Evolutionary conservation across 129 eudicot genomes (phyloP), one percentile per base, ranked within the genome.

Genomic region (Gnaphalium uliginosum): DNA sequence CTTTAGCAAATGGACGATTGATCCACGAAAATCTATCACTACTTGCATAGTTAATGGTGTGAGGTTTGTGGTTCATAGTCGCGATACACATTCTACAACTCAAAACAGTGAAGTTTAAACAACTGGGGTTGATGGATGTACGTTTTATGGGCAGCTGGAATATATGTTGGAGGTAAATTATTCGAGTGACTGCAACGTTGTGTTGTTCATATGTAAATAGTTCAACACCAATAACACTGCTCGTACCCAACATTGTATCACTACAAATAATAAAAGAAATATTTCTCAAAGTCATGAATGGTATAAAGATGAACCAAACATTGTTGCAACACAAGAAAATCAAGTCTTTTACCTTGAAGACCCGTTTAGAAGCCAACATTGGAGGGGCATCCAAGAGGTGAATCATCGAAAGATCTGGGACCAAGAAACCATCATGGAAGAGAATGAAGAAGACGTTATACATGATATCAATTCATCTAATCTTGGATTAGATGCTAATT

Each of bases 261-360:
- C 29, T 27, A 27, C 1, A 27, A 27, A 27, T 27, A 27, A 27
- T 2, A 27, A 1, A 27, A 27, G 1, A 1, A 27, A 2, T 27
- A 27, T 27, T 27, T 27, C 29, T 27, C 29, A 2, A 27, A 27
- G 29, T 27, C 29, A 26, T 64, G 69, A 64, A 27, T 64, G 43
- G 46, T 64, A 14, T 27, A 65, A 65, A 30, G 48, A 65, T 4
- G 69, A 33, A 8, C 48, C 4, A 18, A 15, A 15, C 25, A 64
- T 64, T 64, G 2, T 64, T 10, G 69, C 69, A 27, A 29, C 43
- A 30, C 48, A 64, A 64, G 48, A 46, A 29, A 64, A 64, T 1
- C 23, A 64, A 64, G 69, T 65, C 21, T 65, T 65, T 18, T 65
- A 65, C 48, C 21, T 65, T 5, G 69, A 65, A 18, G 59, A 53